Conservation (phyloP, 331 rosid genomes). For the Malus hybrid region DNA sequence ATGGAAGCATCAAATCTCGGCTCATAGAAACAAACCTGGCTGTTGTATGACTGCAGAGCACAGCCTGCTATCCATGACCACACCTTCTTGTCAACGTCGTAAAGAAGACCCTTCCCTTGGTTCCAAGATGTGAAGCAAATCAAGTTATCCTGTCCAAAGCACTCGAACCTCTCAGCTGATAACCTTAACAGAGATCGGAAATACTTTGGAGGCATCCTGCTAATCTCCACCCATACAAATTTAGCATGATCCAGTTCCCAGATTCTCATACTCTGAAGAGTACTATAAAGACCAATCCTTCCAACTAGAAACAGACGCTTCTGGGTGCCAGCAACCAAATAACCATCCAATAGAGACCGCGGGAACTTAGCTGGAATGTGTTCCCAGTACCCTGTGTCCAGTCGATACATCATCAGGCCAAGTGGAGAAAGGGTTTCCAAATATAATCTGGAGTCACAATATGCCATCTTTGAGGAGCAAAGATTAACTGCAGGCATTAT, state of each 20-base stretch:
- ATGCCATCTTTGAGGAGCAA: conserved; percentile 98
- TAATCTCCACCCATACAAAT: conserved; percentile 82
- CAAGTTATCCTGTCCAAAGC: conserved; percentile 92
- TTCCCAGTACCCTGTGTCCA: conserved; percentile 86
- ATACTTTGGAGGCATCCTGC: conserved; percentile 91
- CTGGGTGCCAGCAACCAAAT: conserved; percentile 93
- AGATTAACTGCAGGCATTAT: conserved; percentile 94
- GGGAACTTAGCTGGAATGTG: conserved; percentile 96
- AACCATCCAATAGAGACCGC: conserved; percentile 83
- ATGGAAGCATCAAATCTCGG: conserved; percentile 95
- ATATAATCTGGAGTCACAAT: conserved; percentile 88
- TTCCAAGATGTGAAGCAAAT: conserved; percentile 99
- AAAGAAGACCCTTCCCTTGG: conserved; percentile 93
- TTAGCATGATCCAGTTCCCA: conserved; percentile 91
- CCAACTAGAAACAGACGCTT: conserved; percentile 94
- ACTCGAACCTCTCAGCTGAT: conserved; percentile 97
- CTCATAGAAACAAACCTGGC: conserved; percentile 91
- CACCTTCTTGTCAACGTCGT: conserved; percentile 74
- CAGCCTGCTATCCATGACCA: conserved; percentile 98
- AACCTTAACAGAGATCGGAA: conserved; percentile 85
- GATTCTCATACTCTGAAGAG: conserved; percentile 90
- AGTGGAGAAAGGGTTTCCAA: conserved; percentile 96
- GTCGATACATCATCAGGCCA: conserved; percentile 88
- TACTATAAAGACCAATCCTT: conserved; percentile 89
- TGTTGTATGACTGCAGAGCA: conserved; percentile 86